Base-by-base conservation (phyloP, 257 asterid species). In the Jacaranda copaia region DNA sequence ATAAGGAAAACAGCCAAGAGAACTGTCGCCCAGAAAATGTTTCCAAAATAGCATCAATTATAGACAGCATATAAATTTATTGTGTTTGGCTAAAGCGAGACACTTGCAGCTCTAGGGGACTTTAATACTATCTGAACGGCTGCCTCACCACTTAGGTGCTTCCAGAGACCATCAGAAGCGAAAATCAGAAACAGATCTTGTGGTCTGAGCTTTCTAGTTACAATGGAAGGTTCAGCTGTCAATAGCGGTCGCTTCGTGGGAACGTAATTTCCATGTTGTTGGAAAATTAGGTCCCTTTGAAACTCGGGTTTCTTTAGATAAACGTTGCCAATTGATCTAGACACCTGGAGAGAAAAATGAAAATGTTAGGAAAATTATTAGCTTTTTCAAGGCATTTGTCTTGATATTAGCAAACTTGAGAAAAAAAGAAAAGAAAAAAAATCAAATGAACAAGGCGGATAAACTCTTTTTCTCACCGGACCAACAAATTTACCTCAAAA, bases 161-260 rank as follows among this genome's bases (percentile, higher is more conserved):
- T 98, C 99, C 98, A 96, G 48, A 96, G 96, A 77, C 99, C 99
- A 88, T 96, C 99, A 25, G 99, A 93, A 20, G 99, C 99, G 72
- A 96, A 96, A 55, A 96, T 96, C 49, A 96, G 57, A 81, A 96
- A 96, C 77, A 87, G 46, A 81, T 96, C 99, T 72, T 91, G 89
- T 46, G 93, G 96, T 81, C 87, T 81, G 6, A 96, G 89, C 88
- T 90, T 90, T 82, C 96, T 79, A 59, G 86, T 88, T 68, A 90
- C 81, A 46, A 96, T 89, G 38, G 98, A 93, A 70, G 99, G 99
- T 80, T 93, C 99, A 20, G 99, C 94, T 32, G 97, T 46, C 85
- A 96, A 76, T 12, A 91, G 86, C 3, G 99, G 90, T 78, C 89
- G 83, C 78, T 85, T 96, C 91, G 93, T 84, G 65, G 97, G 99